Conservation (phyloP, 768 basidiomycete species). For the Wakefieldia striispora region DNA sequence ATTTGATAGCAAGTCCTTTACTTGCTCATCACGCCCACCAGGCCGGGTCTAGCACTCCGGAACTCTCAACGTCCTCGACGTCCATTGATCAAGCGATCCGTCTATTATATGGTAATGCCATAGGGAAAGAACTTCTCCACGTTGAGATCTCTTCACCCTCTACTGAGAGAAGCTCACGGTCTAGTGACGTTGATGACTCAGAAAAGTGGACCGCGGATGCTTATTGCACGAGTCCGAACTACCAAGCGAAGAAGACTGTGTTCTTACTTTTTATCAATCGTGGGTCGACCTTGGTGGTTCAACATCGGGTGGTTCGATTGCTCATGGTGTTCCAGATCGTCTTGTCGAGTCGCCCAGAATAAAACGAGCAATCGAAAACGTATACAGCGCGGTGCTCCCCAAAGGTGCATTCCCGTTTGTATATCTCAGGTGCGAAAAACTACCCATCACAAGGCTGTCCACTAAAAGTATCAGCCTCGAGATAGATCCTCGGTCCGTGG, state of each 20-base stretch:
- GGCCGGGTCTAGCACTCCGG: slow-evolving; percentile 73
- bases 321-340: slow-evolving; percentile 56
- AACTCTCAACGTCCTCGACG: slow-evolving; percentile 74
- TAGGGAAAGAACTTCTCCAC: slow-evolving; percentile 73
- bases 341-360: slow-evolving; percentile 87
- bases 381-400: slow-evolving; percentile 81
- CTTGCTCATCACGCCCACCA: slow-evolving; percentile 30
- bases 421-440: slow-evolving; percentile 75
- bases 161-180: slow-evolving; percentile 21
- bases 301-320: background rate
- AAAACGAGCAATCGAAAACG: slow-evolving; percentile 81
- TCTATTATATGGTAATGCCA: slow-evolving; percentile 73
- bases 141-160: slow-evolving; percentile 37
- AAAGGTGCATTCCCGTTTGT: slow-evolving; percentile 90
- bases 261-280: slow-evolving; percentile 95
- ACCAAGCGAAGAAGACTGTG: slow-evolving; percentile 80
- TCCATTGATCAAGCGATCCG: slow-evolving; percentile 72
- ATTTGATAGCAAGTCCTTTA: background rate
- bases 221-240: slow-evolving; percentile 83
- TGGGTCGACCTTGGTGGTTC: slow-evolving; percentile 36
- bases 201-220: slow-evolving; percentile 72
- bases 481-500: slow-evolving; percentile 84
- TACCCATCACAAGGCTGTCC: background rate
- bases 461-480: slow-evolving; percentile 51
- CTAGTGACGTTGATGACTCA: slow-evolving; percentile 25